Percentiles rank a stretch among this genome's conserved stretches.
These are phyloP conservation scores for Candida tammaniensis DNA, from an alignment of 805 yeast genomes.

Conservation along the genomic window DNA sequence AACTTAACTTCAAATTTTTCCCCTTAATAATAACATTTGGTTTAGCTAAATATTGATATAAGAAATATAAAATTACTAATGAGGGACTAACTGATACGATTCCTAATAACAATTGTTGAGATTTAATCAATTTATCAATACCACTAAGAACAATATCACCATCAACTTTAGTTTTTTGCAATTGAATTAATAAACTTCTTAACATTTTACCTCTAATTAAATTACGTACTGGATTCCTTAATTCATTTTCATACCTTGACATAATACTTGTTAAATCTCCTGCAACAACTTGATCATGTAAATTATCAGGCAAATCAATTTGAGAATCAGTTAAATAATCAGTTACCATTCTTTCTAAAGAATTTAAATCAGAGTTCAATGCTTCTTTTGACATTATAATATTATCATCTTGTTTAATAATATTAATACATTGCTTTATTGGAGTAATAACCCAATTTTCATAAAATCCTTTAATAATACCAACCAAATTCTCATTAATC, in stretches of 20 bases:
- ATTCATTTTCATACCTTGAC: slow-evolving; percentile 74
- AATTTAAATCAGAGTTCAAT: slow-evolving; percentile 70
- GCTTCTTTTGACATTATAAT: slow-evolving; percentile 77
- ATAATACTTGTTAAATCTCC: slow-evolving; percentile 83
- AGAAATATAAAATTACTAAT: slow-evolving; percentile 52
- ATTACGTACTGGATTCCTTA: slow-evolving; percentile 65
- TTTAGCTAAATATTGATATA: slow-evolving; percentile 35
- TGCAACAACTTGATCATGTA: slow-evolving; percentile 50
- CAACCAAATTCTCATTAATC: slow-evolving; percentile 55
- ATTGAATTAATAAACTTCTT: slow-evolving; percentile 77
- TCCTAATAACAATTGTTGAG: slow-evolving; percentile 94
- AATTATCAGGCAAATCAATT: slow-evolving; percentile 20
- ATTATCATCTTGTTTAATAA: slow-evolving; percentile 74
- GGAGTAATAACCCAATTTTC: slow-evolving; percentile 85
- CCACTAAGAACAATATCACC: slow-evolving; percentile 89
- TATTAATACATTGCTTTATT: slow-evolving; percentile 62
- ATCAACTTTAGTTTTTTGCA: slow-evolving; percentile 96
- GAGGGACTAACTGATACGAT: slow-evolving; percentile 87
- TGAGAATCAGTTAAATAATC: slow-evolving; percentile 49
- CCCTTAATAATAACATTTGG: slow-evolving; percentile 29
- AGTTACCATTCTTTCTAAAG: slow-evolving; percentile 83
- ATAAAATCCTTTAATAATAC: slow-evolving; percentile 66
- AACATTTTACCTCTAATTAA: slow-evolving; percentile 67
- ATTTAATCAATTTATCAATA: slow-evolving; percentile 81
- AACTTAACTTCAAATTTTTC: slow-evolving; percentile 32